Evolutionary conservation across 129 eudicot species (phyloP).

Genomic region (Flaveria trinervia): DNA sequence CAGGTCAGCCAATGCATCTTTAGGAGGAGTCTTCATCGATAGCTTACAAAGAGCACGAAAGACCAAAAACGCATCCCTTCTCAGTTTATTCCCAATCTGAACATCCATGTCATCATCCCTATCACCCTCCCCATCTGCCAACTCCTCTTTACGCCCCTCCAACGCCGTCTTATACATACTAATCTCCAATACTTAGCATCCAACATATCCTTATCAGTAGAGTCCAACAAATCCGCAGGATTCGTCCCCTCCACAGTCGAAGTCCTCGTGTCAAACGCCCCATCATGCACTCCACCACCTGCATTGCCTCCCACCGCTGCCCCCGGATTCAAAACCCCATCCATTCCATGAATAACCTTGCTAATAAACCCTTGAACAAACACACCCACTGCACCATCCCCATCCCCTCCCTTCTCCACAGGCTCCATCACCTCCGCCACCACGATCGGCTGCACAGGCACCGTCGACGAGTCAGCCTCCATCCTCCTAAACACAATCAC

Average conservation of each 20-base stretch:
- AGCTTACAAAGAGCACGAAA: slow-evolving; percentile 94
- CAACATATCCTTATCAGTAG: slow-evolving; percentile 98
- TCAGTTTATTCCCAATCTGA: slow-evolving; percentile 94
- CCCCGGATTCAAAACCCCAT: slow-evolving; percentile 78
- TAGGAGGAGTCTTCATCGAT: slow-evolving; percentile 98
- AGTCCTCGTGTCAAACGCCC: slow-evolving; percentile 85
- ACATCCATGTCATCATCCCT: slow-evolving; percentile 93
- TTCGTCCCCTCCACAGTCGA: slow-evolving; percentile 86
- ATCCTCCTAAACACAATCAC: slow-evolving; percentile 94
- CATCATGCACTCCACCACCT: slow-evolving; percentile 61
- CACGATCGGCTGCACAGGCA: slow-evolving; percentile 89
- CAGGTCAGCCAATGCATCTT: slow-evolving; percentile 84
- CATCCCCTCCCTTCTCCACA: slow-evolving; percentile 56
- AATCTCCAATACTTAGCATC: slow-evolving; percentile 98
- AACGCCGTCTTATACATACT: slow-evolving; percentile 97
- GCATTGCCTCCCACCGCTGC: slow-evolving; percentile 34
- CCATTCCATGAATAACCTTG: slow-evolving; percentile 87
- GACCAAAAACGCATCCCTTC: slow-evolving; percentile 93
- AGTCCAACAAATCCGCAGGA: slow-evolving; percentile 97
- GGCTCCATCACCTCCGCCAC: slow-evolving; percentile 98
- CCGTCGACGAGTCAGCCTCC: slow-evolving; percentile 94
- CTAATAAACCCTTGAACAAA: slow-evolving; percentile 95
- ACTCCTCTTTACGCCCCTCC: slow-evolving; percentile 95
- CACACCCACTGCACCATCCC: slow-evolving; percentile 63
- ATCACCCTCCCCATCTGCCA: slow-evolving; percentile 81